Base-by-base conservation (phyloP, 352 stramenopile genomes). In the Pythium pectinolyticum region DNA sequence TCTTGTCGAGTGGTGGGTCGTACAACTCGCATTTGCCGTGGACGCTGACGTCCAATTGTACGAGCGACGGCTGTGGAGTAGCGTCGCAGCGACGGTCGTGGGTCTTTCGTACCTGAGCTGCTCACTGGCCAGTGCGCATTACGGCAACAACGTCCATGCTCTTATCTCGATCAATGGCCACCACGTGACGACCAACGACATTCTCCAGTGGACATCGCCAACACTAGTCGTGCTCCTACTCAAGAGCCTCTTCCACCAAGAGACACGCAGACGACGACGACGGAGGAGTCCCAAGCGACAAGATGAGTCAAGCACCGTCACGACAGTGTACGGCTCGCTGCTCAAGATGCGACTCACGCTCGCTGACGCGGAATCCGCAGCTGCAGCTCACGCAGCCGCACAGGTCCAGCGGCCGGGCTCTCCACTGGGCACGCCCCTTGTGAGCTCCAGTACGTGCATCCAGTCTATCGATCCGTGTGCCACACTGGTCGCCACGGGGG, bases 141-240 rank as follows among this genome's bases (percentile, higher is more conserved):
- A 75, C 3, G 15, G 17, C 2, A 39, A 28, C 3, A 74, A 53
- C 28, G 54, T 57, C 28, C 22, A 53, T 2, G 28, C 49, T 1
- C 27, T 67, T 8, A 22, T 71, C 22, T 47, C 43, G 6, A 45
- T 68, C 46, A 67, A 67, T 24, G 30, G 22, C 11, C 66, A 67
- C 5, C 11, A 35, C 2, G 14, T 75, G 7, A 58, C 58, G 6
- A n/a, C 58, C 15, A 57, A 74, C 39, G 69, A 79, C 24, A 28
- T 77, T 8, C 30, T 79, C 1, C 56, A 68, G 25, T 73, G 57
- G 58, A 74, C 72, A 2, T 49, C 56, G 4, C 61, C 66, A 6
- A 72, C 69, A 14, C 62, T 79, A 2, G 24, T 59, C 22, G 30
- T 77, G 14, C 48, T 77, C 30, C 22, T 74, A 27, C 8, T 57